Percentiles rank a stretch among this genome's conserved stretches.
Evolutionary conservation across 2,329 filamentous ascomycete genomes (phyloP).

Genomic region (Amauroascus verrucosus): DNA sequence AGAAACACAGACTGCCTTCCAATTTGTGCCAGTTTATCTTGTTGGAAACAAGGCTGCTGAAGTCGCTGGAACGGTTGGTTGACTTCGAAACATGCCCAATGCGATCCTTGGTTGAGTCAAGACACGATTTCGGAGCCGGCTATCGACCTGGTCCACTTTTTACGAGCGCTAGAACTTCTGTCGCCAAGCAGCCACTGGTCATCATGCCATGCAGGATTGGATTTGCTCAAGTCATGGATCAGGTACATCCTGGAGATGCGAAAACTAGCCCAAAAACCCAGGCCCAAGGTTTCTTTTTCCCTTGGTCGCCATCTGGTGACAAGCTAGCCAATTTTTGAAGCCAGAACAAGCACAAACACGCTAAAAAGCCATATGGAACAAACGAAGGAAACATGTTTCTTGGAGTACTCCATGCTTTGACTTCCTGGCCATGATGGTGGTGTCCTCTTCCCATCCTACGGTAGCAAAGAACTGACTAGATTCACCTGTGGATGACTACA

Average conservation of each 20-base stretch:
- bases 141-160: background rate
- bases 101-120: background rate
- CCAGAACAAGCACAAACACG: background rate
- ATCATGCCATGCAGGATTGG: slow-evolving; percentile 1
- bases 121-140: background rate
- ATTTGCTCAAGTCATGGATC: background rate
- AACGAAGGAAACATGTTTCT: background rate
- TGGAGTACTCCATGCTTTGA: background rate
- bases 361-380: background rate
- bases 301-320: background rate
- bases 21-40: no score
- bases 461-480: background rate
- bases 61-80: background rate
- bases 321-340: no score
- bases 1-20: no score
- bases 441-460: background rate
- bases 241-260: background rate
- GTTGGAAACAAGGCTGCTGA: background rate
- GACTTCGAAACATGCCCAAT: slow-evolving; percentile 1
- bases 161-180: background rate
- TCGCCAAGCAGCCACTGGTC: background rate
- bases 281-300: background rate
- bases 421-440: background rate
- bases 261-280: background rate
- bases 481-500: background rate